A percentile compares a stretch with the other conserved stretches of the same genome.
Conservation (phyloP, 768 basidiomycete species). For the Calocera cornea region DNA sequence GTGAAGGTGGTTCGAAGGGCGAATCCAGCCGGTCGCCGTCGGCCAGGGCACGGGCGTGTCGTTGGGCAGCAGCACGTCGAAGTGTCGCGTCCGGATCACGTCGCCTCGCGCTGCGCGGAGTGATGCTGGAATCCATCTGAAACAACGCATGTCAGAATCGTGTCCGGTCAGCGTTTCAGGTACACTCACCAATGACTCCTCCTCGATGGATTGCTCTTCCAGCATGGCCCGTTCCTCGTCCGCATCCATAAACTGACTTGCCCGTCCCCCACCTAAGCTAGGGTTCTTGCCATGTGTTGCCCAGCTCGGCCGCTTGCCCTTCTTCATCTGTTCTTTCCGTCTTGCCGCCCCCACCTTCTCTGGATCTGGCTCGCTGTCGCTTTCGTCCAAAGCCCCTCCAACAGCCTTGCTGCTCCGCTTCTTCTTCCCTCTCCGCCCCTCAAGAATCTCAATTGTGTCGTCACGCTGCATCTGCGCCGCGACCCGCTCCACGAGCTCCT, state of each 20-base stretch:
- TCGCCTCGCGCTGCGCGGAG: not conserved
- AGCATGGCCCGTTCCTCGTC: conserved; percentile 19
- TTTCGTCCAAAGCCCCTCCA: conserved; percentile 21
- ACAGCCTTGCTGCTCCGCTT: conserved; percentile 23
- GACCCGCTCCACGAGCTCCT: conserved; percentile 56
- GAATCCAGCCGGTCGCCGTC: not conserved
- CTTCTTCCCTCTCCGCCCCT: conserved; percentile 35
- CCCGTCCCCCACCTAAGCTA: conserved; percentile 16
- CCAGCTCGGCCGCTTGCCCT: conserved; percentile 24
- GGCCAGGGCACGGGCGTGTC: not conserved
- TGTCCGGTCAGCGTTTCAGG: not conserved
- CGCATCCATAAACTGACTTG: conserved; percentile 26
- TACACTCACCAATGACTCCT: not conserved
- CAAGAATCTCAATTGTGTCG: conserved; percentile 73
- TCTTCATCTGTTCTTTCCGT: conserved; percentile 24
- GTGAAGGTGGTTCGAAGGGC: not conserved
- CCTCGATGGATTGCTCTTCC: not conserved
- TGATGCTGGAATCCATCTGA: conserved; percentile 1
- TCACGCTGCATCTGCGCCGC: conserved; percentile 71
- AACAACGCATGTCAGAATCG: not conserved
- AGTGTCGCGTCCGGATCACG: conserved; percentile 1
- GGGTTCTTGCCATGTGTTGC: conserved; percentile 13
- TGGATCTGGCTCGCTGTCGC: conserved; percentile 16
- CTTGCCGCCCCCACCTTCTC: conserved; percentile 19
- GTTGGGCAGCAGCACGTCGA: not conserved